Base-by-base conservation (phyloP, 441 rosid species). In the Brassica balearica region DNA sequence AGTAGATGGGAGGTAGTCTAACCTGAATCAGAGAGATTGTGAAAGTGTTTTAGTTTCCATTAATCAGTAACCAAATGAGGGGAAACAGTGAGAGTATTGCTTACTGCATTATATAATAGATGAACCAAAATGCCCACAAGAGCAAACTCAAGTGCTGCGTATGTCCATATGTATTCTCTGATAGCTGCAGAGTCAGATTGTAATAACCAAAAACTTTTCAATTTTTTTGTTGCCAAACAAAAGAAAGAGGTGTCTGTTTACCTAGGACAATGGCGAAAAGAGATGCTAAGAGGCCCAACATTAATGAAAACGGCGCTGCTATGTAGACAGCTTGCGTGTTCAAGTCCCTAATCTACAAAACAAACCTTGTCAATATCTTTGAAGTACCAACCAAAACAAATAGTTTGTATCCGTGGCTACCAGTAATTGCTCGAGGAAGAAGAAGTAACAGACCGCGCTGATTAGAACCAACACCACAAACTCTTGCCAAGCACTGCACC, bases 401-500 rank as follows among this genome's bases (percentile, higher is more conserved):
- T 4, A 7, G 51, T 65, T 58, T 32, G 69, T 22, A 38, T 51
- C 32, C 0, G 60, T 81, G 71, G 58, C 81, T 93, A 96, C 99
- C 92, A 96, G 85, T 79, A 96, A 81, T 77, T 96, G 99, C 87
- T 93, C 98, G 23, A 93, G 94, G 91, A 93, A 92, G 92, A 93
- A 96, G 88, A 96, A 96, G 84, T 96, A 96, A 83, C 98, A 93
- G 64, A 93, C 89, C 15, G 92, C 87, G 88, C 97, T 96, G 75
- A 96, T 91, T 69, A 96, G 83, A 63, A 93, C 93, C 25, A 96
- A 93, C 84, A 93, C 97, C 70, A 90, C 95, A 83, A 96, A 91
- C 80, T 93, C 99, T 82, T 93, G 99, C 99, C 98, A 91, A 59
- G 90, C 95, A 84, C 99, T 95, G 94, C 88, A 87, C 36, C 78